Base-by-base conservation (phyloP, 129 eudicot species). In the Escallonia herrerae region DNA sequence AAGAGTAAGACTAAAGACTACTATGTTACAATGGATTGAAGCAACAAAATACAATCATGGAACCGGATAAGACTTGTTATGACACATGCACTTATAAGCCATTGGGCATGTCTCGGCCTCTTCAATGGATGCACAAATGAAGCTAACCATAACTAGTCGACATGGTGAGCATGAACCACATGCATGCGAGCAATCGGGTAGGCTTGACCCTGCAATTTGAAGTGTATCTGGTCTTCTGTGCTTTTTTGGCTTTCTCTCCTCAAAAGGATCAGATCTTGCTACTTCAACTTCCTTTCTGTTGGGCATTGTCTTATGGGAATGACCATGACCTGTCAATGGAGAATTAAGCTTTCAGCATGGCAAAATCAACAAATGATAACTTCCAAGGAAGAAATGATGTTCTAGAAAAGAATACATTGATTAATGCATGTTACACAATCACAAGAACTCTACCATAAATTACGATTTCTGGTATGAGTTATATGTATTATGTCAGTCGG, bases 61-160 rank as follows among this genome's bases (percentile, higher is more conserved):
- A 40, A 91, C 85, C 42, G 95, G 98, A 67, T 87, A 93, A 33
- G 98, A 93, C 79, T 88, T 93, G 70, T 88, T 88, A 43, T 78
- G 84, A 73, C 96, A 93, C 96, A 88, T 88, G 78, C 98, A 93
- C 68, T 85, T 93, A 57, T 93, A 93, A 73, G 98, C 87, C 83
- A 93, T 83, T 7, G 98, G 98, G 72, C 98, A 93, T 46, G 98
- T 79, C 80, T 93, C 98, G 6, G 98, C 98, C 71, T 93, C 98
- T 70, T 76, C 95, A 68, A 88, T 77, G n/a, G 96, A 65, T n/a
- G 98, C 87, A 65, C 98, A 93, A 37, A 89, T 85, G 60, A 86
- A 93, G 87, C 98, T 88, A 49, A 93, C 98, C 95, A 88, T 86
- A 22, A 88, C 96, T 51, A 93, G 73, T 48, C 91, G 75, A 66